These are phyloP conservation scores for Leccinum laetum DNA, from an alignment of 1,284 basidiomycete genomes.

Conservation along the genomic window DNA sequence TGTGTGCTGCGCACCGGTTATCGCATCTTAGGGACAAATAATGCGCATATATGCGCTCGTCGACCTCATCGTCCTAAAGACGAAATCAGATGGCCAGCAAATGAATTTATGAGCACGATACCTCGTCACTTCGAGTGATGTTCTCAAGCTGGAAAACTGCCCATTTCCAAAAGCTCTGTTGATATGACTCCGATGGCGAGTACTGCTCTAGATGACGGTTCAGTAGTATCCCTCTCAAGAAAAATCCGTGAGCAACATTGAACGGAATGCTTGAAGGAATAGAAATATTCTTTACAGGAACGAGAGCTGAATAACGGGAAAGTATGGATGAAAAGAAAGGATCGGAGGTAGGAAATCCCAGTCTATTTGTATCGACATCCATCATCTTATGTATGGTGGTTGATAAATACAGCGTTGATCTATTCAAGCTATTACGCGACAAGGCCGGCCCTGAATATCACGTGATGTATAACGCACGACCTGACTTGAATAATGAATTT, in stretches of 20 bases:
- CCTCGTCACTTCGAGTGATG: slow-evolving; percentile 40
- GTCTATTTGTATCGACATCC: slow-evolving; percentile 4
- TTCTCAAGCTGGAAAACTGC: slow-evolving; percentile 54
- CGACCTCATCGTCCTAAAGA: slow-evolving; percentile 57
- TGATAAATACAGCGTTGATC: not conserved
- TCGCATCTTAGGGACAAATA: slow-evolving; percentile 51
- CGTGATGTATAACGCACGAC: slow-evolving; percentile 20
- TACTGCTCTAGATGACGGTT: slow-evolving; percentile 53
- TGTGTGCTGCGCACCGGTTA: slow-evolving; percentile 30
- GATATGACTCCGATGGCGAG: slow-evolving; percentile 62
- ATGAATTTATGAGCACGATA: slow-evolving; percentile 23
- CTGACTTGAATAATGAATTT: slow-evolving; percentile 16
- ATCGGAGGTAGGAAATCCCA: slow-evolving; percentile 1
- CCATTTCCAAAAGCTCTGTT: slow-evolving; percentile 72
- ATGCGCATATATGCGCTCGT: slow-evolving; percentile 60
- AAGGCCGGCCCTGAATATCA: slow-evolving; percentile 23
- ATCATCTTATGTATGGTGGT: too few species aligned
- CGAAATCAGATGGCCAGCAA: slow-evolving; percentile 5
- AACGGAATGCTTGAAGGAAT: slow-evolving; percentile 40
- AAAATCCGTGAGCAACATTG: slow-evolving; percentile 47
- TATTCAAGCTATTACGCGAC: not conserved
- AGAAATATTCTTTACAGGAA: slow-evolving; percentile 40
- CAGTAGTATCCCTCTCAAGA: slow-evolving; percentile 51
- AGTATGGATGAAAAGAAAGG: slow-evolving; percentile 41
- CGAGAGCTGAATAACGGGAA: slow-evolving; percentile 54